Evolutionary conservation across 1,139 yeast species (phyloP).

Genomic region (Debaryomyces subglobosus): DNA sequence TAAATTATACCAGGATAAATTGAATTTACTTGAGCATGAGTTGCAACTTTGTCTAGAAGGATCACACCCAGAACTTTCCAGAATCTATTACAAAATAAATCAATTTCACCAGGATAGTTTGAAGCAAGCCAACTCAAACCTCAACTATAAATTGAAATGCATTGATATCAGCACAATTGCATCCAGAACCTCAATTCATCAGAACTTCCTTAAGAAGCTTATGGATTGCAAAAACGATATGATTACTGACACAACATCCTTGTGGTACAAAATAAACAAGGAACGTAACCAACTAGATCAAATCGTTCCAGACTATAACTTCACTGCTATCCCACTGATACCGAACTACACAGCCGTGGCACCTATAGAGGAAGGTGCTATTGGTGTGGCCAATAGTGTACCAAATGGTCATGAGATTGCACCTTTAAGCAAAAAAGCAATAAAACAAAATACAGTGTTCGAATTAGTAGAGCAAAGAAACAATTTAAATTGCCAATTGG

Average conservation of each 20-base stretch:
- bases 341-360: constrained; percentile 27
- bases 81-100: constrained; percentile 70
- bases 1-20: constrained; percentile 70
- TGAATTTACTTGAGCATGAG: constrained; percentile 76
- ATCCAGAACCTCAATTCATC: constrained; percentile 78
- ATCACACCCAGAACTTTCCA: constrained; percentile 82
- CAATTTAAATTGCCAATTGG: constrained; percentile 56
- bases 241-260: constrained; percentile 74
- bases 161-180: constrained; percentile 83
- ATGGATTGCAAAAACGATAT: constrained; percentile 69
- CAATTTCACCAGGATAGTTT: constrained; percentile 71
- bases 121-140: constrained; percentile 65
- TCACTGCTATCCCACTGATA: constrained; percentile 37
- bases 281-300: constrained; percentile 88
- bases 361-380: constrained; percentile 13
- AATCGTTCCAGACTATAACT: constrained; percentile 51
- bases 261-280: constrained; percentile 90
- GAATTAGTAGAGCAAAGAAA: constrained; percentile 58
- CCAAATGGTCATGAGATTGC: constrained; percentile 13
- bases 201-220: constrained; percentile 71
- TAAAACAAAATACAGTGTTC: constrained; percentile 41
- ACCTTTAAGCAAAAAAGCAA: constrained; percentile 37
- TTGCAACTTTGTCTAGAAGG: constrained; percentile 86
- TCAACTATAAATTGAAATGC: constrained; percentile 73
- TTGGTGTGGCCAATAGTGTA: constrained; percentile 1